Percentiles rank a stretch among this genome's conserved stretches.
Evolutionary conservation across 257 asterid species (phyloP).

Genomic region (Catharanthus roseus): DNA sequence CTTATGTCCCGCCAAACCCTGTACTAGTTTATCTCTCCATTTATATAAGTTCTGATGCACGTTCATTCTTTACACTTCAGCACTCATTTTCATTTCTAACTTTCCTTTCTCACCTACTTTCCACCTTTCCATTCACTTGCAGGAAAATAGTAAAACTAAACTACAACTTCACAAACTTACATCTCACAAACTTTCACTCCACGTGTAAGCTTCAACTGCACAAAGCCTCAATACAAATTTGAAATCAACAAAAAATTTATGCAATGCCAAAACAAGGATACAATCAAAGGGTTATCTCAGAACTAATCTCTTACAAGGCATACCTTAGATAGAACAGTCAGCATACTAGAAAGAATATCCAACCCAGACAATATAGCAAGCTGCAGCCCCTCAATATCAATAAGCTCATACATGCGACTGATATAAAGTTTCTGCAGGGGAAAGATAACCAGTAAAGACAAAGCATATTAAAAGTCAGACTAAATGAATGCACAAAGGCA

Average conservation of each 20-base stretch:
- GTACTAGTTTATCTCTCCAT: background rate
- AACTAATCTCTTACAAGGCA: slow-evolving; percentile 12
- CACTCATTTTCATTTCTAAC: background rate
- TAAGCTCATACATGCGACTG: slow-evolving; percentile 63
- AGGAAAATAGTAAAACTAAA: background rate
- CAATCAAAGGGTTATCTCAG: background rate
- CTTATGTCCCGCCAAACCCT: background rate
- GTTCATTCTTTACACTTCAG: background rate
- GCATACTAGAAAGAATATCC: slow-evolving; percentile 65
- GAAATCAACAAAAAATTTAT: background rate
- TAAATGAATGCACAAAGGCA: slow-evolving; percentile 12
- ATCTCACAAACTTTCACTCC: background rate
- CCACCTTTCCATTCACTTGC: background rate
- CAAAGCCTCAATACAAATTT: background rate
- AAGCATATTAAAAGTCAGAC: slow-evolving; percentile 11
- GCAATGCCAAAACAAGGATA: background rate
- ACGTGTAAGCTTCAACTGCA: background rate
- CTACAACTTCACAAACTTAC: background rate
- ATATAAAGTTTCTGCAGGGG: slow-evolving; percentile 55
- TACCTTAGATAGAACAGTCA: slow-evolving; percentile 61
- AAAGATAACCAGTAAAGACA: slow-evolving; percentile 3
- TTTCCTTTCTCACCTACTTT: background rate
- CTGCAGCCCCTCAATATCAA: slow-evolving; percentile 86
- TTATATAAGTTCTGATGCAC: background rate
- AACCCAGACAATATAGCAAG: slow-evolving; percentile 59